Conservation (phyloP, 108 stramenopile genomes). For the Nitzschia sp. region DNA sequence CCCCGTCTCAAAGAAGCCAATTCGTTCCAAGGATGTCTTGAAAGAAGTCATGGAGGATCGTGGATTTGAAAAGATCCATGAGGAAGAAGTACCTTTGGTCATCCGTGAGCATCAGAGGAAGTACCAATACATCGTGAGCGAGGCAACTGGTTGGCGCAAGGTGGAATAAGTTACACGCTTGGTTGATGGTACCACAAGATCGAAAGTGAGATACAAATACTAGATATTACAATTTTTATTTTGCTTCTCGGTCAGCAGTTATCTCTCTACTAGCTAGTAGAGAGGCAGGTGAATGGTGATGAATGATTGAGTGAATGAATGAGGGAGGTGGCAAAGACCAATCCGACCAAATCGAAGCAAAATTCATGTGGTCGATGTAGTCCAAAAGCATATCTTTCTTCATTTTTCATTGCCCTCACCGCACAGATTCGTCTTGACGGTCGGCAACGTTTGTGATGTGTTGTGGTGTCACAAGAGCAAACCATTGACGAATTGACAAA, state of each 20-base stretch:
- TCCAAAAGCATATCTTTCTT: too few species aligned
- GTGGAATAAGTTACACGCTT: slow-evolving; percentile 4
- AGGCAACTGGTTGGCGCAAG: slow-evolving; percentile 89
- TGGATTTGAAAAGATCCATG: slow-evolving; percentile 87
- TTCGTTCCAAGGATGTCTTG: slow-evolving; percentile 77
- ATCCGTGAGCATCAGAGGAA: slow-evolving; percentile 94
- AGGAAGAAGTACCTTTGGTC: slow-evolving; percentile 85
- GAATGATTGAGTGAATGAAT: too few species aligned
- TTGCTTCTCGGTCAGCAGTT: background rate
- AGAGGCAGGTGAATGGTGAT: too few species aligned
- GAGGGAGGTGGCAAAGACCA: too few species aligned
- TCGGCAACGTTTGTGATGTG: too few species aligned
- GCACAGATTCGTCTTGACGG: too few species aligned
- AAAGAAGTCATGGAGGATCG: slow-evolving; percentile 71
- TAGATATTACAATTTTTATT: background rate
- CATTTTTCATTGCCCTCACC: too few species aligned
- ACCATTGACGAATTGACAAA: too few species aligned
- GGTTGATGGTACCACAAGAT: background rate
- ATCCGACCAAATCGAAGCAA: too few species aligned
- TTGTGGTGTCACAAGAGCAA: too few species aligned
- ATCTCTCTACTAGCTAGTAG: too few species aligned
- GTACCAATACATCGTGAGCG: slow-evolving; percentile 94
- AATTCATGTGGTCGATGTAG: too few species aligned
- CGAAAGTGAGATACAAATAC: background rate
- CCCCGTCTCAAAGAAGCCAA: slow-evolving; percentile 63